Base-by-base conservation (phyloP, 176 grass and related monocot species). In the Raddia guianensis region DNA sequence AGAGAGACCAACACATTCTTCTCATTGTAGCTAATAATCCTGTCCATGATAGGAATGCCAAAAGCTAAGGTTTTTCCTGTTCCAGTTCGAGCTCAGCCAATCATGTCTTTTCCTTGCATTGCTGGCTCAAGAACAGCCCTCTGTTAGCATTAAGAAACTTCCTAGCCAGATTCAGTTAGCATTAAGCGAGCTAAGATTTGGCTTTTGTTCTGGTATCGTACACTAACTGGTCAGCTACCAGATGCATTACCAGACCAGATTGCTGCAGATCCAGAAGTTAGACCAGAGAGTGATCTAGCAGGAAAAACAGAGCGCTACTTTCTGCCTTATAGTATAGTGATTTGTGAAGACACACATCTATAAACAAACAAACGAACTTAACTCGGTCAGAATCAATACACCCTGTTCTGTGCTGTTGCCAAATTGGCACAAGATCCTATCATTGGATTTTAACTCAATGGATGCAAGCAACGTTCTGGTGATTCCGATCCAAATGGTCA, bases 11-110 rank as follows among this genome's bases (percentile, higher is more conserved):
- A 98, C 95, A 92, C 95, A 82, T 93, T 89, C 63, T 87, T 91
- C 77, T 94, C 86, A 79, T 94, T 94, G 80, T 87, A 57, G 7
- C 84, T 42, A 60, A 98, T 75, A 77, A 98, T 98, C 60, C 76
- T 94, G 85, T 94, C 92, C 70, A 98, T 91, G 47, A 94, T 95
- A 72, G 95, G 95, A 87, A 98, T 93, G 55, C 95, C 95, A 92
- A 98, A 98, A 81, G 95, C 95, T 80, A 98, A 89, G 9, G 95
- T 98, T 66, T 98, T 98, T 7, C 95, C 95, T 0, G 95, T 98
- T 44, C 92, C 95, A 27, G 95, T 95, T 87, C 74, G 90, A 72
- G 92, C 95, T 83, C 92, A 90, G 3, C 92, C 90, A 84, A 95
- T 95, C 95, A 98, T 93, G 59, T 98, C 92, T 76, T 65, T 88